A percentile compares a stretch with the other conserved stretches of the same genome.
Evolutionary conservation across 78 protist genomes (phyloP).

Genomic region (Polysphondylium violaceum): DNA sequence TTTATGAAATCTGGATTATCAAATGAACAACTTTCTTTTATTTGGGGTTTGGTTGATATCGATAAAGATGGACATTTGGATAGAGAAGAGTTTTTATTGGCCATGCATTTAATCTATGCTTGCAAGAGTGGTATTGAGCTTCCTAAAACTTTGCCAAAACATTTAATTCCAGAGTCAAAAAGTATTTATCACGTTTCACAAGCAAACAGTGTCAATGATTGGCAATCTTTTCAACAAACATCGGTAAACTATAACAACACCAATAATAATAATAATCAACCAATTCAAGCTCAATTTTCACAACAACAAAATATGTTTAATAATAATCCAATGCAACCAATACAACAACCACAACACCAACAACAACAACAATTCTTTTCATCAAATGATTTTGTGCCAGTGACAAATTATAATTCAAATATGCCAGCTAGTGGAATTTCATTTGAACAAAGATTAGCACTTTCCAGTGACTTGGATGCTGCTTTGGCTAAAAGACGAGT

Average conservation of each 20-base stretch:
- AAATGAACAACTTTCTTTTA: slow-evolving; percentile 14
- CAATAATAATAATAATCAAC: not conserved
- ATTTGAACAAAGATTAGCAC: slow-evolving; percentile 65
- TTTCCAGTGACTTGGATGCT: slow-evolving; percentile 51
- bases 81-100: slow-evolving; percentile 49
- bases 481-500: slow-evolving; percentile 43
- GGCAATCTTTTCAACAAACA: slow-evolving; percentile 66
- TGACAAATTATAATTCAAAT: slow-evolving; percentile 15
- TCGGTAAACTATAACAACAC: not conserved
- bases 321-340: not conserved
- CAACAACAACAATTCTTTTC: not conserved
- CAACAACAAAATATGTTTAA: too few species aligned
- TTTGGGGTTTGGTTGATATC: slow-evolving; percentile 53
- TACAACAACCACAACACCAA: slow-evolving; percentile 30
- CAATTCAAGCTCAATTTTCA: slow-evolving; percentile 33
- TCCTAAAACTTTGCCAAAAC: slow-evolving; percentile 43
- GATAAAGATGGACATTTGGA: slow-evolving; percentile 54
- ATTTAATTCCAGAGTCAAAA: slow-evolving; percentile 53
- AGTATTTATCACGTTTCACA: slow-evolving; percentile 7
- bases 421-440: slow-evolving; percentile 40
- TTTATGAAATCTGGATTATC: slow-evolving; percentile 38
- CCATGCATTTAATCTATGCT: slow-evolving; percentile 67
- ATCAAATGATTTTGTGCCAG: slow-evolving; percentile 29
- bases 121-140: slow-evolving; percentile 9
- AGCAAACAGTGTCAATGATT: slow-evolving; percentile 34